phyloP scores from a whole-genome alignment of 2,329 filamentous ascomycete species.

The Botrytis cinerea region DNA sequence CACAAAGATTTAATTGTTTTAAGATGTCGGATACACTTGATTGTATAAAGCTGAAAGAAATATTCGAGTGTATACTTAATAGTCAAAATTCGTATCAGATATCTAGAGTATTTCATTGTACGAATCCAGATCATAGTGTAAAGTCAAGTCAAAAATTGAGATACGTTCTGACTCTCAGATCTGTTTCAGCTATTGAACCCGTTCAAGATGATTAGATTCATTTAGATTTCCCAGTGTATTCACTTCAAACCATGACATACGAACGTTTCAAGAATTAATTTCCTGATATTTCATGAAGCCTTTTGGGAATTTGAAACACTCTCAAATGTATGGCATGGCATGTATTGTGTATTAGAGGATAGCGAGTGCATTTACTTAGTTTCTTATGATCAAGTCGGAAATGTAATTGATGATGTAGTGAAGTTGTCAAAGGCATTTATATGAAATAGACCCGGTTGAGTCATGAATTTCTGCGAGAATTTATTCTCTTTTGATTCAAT shows the following conservation, averaged over 20 bases:
- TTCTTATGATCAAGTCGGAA: too few species aligned
- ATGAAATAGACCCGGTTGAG: not conserved
- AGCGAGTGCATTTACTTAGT: too few species aligned
- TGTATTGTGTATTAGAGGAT: too few species aligned
- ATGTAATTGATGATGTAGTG: not conserved
- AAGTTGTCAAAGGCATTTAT: not conserved
- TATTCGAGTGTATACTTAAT: fast-evolving
- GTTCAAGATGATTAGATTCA: too few species aligned
- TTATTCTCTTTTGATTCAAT: fast-evolving
- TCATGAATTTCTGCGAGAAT: not conserved
- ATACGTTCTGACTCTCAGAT: too few species aligned
- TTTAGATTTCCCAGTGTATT: too few species aligned
- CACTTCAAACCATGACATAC: fast-evolving
- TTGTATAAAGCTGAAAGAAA: too few species aligned
- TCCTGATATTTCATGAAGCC: fast-evolving
- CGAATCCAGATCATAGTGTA: not conserved
- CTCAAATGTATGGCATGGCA: not conserved
- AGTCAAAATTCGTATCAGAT: not conserved
- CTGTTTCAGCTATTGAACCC: too few species aligned
- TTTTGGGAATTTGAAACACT: fast-evolving
- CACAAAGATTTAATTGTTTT: too few species aligned
- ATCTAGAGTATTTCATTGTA: not conserved
- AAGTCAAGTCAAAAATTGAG: too few species aligned
- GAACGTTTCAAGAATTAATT: fast-evolving
- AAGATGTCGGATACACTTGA: too few species aligned